These are phyloP conservation scores for Chloropicon primus DNA, from an alignment of 139 green algal genomes.

Conservation along the genomic window DNA sequence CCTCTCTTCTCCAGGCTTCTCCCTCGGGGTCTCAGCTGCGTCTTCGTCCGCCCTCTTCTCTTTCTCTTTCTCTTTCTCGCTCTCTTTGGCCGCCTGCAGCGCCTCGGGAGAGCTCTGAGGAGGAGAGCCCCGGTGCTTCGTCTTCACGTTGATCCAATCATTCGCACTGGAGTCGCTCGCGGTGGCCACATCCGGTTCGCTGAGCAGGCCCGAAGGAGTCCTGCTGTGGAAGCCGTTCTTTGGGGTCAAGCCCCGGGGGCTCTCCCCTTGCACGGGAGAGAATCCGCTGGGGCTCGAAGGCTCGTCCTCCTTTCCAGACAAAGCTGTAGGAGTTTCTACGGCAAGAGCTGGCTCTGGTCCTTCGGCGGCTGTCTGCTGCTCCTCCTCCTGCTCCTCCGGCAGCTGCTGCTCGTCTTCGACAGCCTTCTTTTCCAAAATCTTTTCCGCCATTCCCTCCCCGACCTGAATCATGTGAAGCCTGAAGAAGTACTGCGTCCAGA, in stretches of 20 bases:
- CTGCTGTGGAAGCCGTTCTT: not conserved
- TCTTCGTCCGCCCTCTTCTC: too few species aligned
- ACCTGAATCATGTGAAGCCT: constrained; percentile 38
- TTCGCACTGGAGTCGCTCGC: not conserved
- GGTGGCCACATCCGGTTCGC: not conserved
- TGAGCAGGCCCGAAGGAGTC: not conserved
- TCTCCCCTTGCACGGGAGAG: not conserved
- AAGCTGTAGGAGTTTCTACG: too few species aligned
- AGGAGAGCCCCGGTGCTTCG: not conserved
- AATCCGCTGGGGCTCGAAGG: not conserved
- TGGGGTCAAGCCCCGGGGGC: not conserved
- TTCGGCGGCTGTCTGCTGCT: not conserved
- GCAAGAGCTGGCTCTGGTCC: not conserved
- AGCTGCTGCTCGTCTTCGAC: not conserved
- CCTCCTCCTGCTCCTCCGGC: not conserved
- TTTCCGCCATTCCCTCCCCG: not conserved
- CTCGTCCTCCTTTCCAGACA: not conserved
- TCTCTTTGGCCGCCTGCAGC: too few species aligned
- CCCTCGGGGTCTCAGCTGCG: too few species aligned
- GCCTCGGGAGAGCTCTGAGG: too few species aligned
- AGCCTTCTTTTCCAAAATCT: not conserved
- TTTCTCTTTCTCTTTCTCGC: too few species aligned
- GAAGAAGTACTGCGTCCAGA: constrained; percentile 93
- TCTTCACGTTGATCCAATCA: not conserved
- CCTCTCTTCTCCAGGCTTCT: not conserved